Percentiles rank a stretch among this genome's conserved stretches.
Conservation (phyloP, 345 rosid species). For the thale cress (Arabidopsis thaliana) region DNA sequence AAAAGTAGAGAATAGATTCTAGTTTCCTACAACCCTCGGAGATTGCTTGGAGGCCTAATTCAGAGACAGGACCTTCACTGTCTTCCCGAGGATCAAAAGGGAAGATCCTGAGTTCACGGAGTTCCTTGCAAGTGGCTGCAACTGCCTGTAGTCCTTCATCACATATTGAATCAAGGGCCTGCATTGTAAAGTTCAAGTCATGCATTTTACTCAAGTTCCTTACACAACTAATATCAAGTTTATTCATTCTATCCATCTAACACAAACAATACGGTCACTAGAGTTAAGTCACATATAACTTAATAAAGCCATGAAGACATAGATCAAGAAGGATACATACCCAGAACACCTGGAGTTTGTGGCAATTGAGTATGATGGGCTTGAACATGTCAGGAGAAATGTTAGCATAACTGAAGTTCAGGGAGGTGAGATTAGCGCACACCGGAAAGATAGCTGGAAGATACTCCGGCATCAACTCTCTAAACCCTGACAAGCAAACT, state of each 20-base stretch:
- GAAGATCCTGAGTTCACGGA: constrained; percentile 88
- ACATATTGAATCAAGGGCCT: constrained; percentile 89
- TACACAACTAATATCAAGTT: not conserved
- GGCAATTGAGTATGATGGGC: constrained; percentile 74
- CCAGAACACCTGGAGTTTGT: constrained; percentile 81
- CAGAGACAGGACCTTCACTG: constrained; percentile 77
- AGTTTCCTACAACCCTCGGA: constrained; percentile 85
- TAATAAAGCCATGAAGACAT: not conserved
- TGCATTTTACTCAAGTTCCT: constrained; percentile 26
- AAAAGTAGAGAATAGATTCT: constrained; percentile 80
- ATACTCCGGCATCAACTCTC: constrained; percentile 65
- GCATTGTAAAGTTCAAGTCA: constrained; percentile 43
- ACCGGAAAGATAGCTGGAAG: constrained; percentile 76
- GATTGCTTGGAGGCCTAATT: constrained; percentile 80
- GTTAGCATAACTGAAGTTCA: constrained; percentile 90
- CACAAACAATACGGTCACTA: not conserved
- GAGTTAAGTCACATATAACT: constrained; percentile 5
- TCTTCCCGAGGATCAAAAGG: constrained; percentile 76
- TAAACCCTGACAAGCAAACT: constrained; percentile 82
- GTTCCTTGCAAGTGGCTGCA: constrained; percentile 77
- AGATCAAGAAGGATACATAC: constrained; percentile 50
- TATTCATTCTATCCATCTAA: not conserved
- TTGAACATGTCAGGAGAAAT: constrained; percentile 73
- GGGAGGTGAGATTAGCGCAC: constrained; percentile 77
- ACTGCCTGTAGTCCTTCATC: constrained; percentile 89